Conservation (phyloP, 1,139 yeast genomes). For the Candida neerlandica region DNA sequence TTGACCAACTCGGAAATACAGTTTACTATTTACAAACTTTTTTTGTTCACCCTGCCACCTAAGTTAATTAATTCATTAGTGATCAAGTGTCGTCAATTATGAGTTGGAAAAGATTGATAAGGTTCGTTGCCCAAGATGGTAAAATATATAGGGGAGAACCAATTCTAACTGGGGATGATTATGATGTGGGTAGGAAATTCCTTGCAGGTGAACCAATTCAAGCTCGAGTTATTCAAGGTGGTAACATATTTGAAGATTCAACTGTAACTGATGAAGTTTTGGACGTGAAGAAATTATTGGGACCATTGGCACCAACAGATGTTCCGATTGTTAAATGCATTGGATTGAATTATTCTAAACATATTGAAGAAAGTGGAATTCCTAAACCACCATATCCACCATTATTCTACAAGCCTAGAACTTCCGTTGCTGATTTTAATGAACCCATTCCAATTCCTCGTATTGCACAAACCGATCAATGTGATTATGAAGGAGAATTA, state of each 20-base stretch:
- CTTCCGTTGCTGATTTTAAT: conserved; percentile 40
- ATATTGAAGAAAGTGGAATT: conserved; percentile 30
- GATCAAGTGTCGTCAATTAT: conserved; percentile 8
- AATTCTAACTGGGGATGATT: conserved; percentile 15
- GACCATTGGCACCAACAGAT: conserved; percentile 39
- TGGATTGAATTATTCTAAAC: conserved; percentile 38
- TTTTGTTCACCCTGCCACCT: neutral
- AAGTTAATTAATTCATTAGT: neutral
- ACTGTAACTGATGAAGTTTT: conserved; percentile 35
- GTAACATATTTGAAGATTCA: conserved; percentile 36
- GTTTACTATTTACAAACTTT: neutral
- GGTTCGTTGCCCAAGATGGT: conserved; percentile 20
- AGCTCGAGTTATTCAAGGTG: conserved; percentile 44
- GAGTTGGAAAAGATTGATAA: conserved; percentile 20
- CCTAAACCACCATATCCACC: conserved; percentile 49
- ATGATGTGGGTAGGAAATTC: conserved; percentile 16
- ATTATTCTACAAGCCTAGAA: conserved; percentile 48
- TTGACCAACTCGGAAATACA: no score
- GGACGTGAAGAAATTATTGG: conserved; percentile 32
- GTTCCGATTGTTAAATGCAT: conserved; percentile 41
- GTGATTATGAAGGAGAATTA: conserved; percentile 58
- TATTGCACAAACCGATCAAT: conserved; percentile 38
- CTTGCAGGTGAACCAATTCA: conserved; percentile 16
- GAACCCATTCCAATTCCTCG: conserved; percentile 44
- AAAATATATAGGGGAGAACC: conserved; percentile 20